phyloP scores from a whole-genome alignment of 306 rosid species.

The Cotoneaster glaucophyllus region DNA sequence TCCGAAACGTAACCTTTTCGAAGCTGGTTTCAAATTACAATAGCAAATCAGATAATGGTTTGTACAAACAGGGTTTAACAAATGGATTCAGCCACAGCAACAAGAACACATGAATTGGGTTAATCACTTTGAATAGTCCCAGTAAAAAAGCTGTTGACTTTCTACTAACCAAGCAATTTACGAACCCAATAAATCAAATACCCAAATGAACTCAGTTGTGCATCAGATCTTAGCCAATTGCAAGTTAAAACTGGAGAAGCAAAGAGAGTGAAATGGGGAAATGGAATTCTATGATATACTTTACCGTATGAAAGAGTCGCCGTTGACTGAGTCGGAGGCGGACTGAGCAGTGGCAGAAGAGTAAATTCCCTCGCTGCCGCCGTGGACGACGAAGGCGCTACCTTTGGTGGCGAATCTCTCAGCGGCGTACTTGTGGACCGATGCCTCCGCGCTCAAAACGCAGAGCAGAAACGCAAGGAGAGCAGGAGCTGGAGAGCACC shows the following conservation, averaged over 20 bases:
- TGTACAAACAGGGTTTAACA: neutral
- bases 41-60: constrained; percentile 9
- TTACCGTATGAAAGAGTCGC: constrained; percentile 69
- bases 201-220: neutral
- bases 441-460: constrained; percentile 51
- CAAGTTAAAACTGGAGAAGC: neutral
- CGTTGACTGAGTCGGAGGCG: constrained; percentile 33
- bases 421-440: constrained; percentile 61
- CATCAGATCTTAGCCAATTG: neutral
- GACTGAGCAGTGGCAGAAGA: constrained; percentile 36
- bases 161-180: neutral
- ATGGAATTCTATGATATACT: constrained; percentile 19
- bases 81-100: neutral
- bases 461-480: constrained; percentile 6
- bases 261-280: neutral
- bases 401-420: constrained; percentile 66
- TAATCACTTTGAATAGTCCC: neutral
- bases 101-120: neutral
- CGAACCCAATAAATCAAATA: neutral
- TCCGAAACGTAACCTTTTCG: constrained; percentile 63
- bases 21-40: constrained; percentile 53
- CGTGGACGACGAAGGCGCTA: constrained; percentile 85
- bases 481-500: constrained; percentile 2
- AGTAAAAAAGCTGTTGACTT: neutral
- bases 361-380: constrained; percentile 98